phyloP scores from a whole-genome alignment of 768 basidiomycete species.

The Boletus barrowsii region DNA sequence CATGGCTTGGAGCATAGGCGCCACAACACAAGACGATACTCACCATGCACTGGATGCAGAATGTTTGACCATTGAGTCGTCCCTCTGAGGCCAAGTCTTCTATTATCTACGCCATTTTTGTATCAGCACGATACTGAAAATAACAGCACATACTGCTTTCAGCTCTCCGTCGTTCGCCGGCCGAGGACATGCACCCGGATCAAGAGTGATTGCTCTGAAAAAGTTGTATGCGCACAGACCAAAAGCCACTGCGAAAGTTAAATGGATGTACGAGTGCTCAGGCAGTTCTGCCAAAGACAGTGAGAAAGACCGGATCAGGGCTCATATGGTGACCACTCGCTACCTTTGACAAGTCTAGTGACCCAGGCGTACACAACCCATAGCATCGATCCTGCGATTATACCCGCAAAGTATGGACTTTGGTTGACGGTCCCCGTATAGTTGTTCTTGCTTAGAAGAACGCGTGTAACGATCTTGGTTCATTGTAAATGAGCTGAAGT shows the following conservation, averaged over 20 bases:
- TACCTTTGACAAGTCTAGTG: slow-evolving; percentile 71
- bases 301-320: not conserved
- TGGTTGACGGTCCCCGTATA: slow-evolving; percentile 81
- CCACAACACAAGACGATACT: slow-evolving; percentile 15
- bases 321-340: slow-evolving; percentile 18
- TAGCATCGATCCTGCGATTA: slow-evolving; percentile 79
- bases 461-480: slow-evolving; percentile 75
- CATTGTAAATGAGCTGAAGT: slow-evolving; percentile 9
- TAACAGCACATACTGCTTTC: slow-evolving; percentile 61
- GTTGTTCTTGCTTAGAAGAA: slow-evolving; percentile 75
- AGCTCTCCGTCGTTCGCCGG: slow-evolving; percentile 81
- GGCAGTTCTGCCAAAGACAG: slow-evolving; percentile 56
- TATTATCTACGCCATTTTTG: slow-evolving; percentile 56
- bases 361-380: slow-evolving; percentile 88
- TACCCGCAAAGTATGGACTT: slow-evolving; percentile 91
- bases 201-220: slow-evolving; percentile 83
- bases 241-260: slow-evolving; percentile 69
- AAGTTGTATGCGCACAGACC: slow-evolving; percentile 85
- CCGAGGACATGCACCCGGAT: slow-evolving; percentile 84
- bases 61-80: slow-evolving; percentile 90
- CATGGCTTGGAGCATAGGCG: not conserved
- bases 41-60: slow-evolving; percentile 95
- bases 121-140: not conserved
- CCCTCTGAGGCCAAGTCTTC: slow-evolving; percentile 89
- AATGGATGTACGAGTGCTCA: slow-evolving; percentile 69